Evolutionary conservation across 73 alveolate genomes (phyloP), one percentile per base, ranked within the genome.

Genomic region (Tetrahymena borealis): DNA sequence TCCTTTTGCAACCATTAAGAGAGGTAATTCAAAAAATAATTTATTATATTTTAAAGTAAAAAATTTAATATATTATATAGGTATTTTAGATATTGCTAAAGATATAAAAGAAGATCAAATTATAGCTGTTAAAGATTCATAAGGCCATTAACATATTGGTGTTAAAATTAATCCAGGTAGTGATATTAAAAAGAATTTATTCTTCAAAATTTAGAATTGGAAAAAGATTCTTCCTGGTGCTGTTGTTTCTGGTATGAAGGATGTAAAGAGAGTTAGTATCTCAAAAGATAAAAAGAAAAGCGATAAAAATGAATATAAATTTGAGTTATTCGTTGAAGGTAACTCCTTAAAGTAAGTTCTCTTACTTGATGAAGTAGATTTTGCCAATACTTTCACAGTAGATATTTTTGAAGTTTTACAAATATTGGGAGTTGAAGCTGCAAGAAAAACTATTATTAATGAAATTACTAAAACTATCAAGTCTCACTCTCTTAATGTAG

Each of bases 371-470:
- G 90, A 78, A n/a, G 91, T 93, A 20, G 93, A 93, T 39, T 93
- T 60, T 40, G 91, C 78, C 28, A 31, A 90, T 60, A 93, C 93
- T 20, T 38, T 33, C 10, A 78, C 92, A 5, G 91, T 79, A 79
- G 93, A 93, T 39, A 85, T 93, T 16, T 79, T 93, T 90, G 93
- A 93, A 90, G 91, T 93, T n/a, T 35, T 39, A 31, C 42, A 41
- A 39, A 90, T 78, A 18, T 91, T 93, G 78, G 95, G 95, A 12
- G 91, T 93, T 24, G 93, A 93, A 39, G 93, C 93, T 39, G 93
- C 95, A 12, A 85, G 95, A 79, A 33, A 78, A 33, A 92, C 93
- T 38, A 93, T 93, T 79, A 42, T 93, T 16, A 42, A 93, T 31
- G 95, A 93, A 42, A 91, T 93, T 32, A 38, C 38, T 32, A 85